Percentiles rank a stretch among this genome's conserved stretches.
Evolutionary conservation across 306 rosid genomes (phyloP).

Genomic region (Albizia julibrissin): DNA sequence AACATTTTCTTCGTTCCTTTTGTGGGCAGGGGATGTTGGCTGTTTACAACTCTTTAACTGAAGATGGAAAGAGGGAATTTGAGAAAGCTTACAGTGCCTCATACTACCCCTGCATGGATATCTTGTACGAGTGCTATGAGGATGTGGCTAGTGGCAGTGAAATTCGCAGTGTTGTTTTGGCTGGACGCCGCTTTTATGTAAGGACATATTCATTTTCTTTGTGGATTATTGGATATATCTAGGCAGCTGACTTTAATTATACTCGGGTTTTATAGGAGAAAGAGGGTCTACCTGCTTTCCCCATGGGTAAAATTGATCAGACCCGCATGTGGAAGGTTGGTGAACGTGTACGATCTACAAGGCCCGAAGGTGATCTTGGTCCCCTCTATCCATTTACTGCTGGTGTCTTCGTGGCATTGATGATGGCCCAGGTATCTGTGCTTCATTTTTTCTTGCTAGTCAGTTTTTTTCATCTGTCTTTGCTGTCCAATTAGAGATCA

Average conservation of each 20-base stretch:
- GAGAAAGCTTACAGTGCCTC: slow-evolving; percentile 97
- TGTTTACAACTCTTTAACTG: slow-evolving; percentile 74
- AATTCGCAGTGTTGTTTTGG: slow-evolving; percentile 96
- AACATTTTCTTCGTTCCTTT: slow-evolving; percentile 7
- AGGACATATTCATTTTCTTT: slow-evolving; percentile 27
- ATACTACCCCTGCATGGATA: slow-evolving; percentile 94
- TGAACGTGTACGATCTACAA: slow-evolving; percentile 72
- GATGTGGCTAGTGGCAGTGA: slow-evolving; percentile 92
- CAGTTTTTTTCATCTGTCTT: neutral
- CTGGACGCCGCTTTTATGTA: slow-evolving; percentile 95
- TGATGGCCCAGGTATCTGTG: slow-evolving; percentile 93
- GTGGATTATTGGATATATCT: neutral
- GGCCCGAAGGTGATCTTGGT: slow-evolving; percentile 91
- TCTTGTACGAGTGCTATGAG: slow-evolving; percentile 95
- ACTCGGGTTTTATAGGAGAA: slow-evolving; percentile 70
- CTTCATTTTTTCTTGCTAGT: slow-evolving; percentile 1
- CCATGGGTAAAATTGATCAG: slow-evolving; percentile 98
- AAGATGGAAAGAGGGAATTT: slow-evolving; percentile 78
- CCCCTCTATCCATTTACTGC: slow-evolving; percentile 94
- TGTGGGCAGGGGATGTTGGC: slow-evolving; percentile 79
- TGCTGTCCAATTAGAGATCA: neutral
- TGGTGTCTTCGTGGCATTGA: slow-evolving; percentile 95
- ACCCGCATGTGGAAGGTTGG: slow-evolving; percentile 99
- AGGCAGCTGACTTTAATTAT: neutral
- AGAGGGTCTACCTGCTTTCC: slow-evolving; percentile 96